Evolutionary conservation across 352 stramenopile genomes (phyloP).

Genomic region (Pythium plurisporium): DNA sequence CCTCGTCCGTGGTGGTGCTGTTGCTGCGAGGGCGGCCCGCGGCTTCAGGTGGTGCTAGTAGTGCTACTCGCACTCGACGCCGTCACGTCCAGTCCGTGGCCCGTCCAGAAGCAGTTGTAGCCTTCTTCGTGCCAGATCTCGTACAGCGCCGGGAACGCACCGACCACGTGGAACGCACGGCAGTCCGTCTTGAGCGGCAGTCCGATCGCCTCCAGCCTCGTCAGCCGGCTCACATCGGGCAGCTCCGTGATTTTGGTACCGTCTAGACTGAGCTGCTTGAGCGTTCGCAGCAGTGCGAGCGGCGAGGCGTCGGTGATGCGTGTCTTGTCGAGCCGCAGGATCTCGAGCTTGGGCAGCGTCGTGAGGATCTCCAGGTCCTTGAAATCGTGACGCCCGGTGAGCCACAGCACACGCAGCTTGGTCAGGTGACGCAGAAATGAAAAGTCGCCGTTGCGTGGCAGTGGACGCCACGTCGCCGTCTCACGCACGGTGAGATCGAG

Average conservation of each 20-base stretch:
- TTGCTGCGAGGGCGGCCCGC: slow-evolving; percentile 13
- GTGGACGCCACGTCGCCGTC: slow-evolving; percentile 20
- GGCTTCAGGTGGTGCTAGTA: slow-evolving; percentile 9
- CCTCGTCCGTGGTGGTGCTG: neutral
- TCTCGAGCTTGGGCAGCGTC: slow-evolving; percentile 33
- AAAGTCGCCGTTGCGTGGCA: slow-evolving; percentile 29
- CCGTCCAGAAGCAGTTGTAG: slow-evolving; percentile 64
- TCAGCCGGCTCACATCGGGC: slow-evolving; percentile 28
- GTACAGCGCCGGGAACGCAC: slow-evolving; percentile 38
- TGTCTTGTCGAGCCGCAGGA: slow-evolving; percentile 44
- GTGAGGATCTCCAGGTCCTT: slow-evolving; percentile 40
- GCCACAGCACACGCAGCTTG: slow-evolving; percentile 39
- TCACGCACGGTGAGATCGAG: slow-evolving; percentile 22
- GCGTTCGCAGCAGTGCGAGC: slow-evolving; percentile 26
- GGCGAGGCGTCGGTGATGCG: slow-evolving; percentile 39
- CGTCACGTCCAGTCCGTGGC: slow-evolving; percentile 30
- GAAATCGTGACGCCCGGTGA: slow-evolving; percentile 57
- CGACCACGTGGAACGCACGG: slow-evolving; percentile 32
- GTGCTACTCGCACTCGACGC: neutral
- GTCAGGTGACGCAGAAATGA: slow-evolving; percentile 34
- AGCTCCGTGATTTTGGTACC: slow-evolving; percentile 41
- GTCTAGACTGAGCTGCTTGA: slow-evolving; percentile 48
- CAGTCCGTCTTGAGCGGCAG: slow-evolving; percentile 43
- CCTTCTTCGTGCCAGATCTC: slow-evolving; percentile 58
- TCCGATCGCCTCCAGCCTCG: slow-evolving; percentile 40